Evolutionary conservation across 805 yeast species (phyloP).

Genomic region (Torulaspora franciscae): DNA sequence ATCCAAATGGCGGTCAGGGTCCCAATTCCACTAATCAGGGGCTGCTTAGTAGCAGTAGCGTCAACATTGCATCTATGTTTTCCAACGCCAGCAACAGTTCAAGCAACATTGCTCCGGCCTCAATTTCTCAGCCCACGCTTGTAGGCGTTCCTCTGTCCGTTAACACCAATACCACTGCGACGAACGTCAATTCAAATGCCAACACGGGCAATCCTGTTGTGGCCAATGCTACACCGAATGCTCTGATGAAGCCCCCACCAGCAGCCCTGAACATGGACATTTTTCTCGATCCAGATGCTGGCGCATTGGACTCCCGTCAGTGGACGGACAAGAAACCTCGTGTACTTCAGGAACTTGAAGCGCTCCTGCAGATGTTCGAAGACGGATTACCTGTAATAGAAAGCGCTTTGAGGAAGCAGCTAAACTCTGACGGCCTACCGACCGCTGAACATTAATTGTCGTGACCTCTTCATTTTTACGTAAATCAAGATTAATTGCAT

Average conservation of each 20-base stretch:
- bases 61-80: conserved; percentile 3
- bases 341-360: conserved; percentile 30
- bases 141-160: not conserved
- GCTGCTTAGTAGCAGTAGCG: conserved; percentile 4
- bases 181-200: not conserved
- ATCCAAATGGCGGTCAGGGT: not conserved
- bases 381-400: conserved; percentile 32
- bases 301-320: conserved; percentile 5
- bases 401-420: conserved; percentile 26
- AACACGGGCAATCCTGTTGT: not conserved
- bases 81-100: conserved; percentile 3
- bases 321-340: conserved; percentile 29
- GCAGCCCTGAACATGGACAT: conserved; percentile 24
- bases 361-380: conserved; percentile 28
- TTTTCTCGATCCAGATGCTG: conserved; percentile 28
- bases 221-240: not conserved
- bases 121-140: conserved; percentile 2
- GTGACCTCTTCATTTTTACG: not conserved
- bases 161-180: not conserved
- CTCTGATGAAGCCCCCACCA: conserved; percentile 30
- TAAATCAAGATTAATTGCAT: not conserved
- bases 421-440: conserved; percentile 11
- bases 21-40: conserved; percentile 1
- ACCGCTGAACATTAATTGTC: conserved; percentile 7
- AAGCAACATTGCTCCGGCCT: not conserved